phyloP scores from a whole-genome alignment of 2,329 filamentous ascomycete species.

The Teratosphaeria zuluensis region DNA sequence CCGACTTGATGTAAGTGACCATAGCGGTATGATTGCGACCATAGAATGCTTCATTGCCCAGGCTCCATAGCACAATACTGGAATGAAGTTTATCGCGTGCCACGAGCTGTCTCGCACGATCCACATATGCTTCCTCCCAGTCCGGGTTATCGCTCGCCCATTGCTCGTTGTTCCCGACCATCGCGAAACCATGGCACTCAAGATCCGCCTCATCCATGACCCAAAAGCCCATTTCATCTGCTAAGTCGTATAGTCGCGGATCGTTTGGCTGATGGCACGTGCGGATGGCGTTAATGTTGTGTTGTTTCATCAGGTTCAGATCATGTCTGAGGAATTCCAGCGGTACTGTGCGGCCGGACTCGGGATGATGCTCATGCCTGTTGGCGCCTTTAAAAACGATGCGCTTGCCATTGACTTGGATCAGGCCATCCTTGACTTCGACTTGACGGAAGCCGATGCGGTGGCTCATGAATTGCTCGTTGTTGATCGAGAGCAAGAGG shows the following conservation, averaged over 20 bases:
- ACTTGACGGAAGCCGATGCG: conserved; percentile 55
- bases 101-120: conserved; percentile 55
- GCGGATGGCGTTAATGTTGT: conserved; percentile 63
- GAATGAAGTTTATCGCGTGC: conserved; percentile 62
- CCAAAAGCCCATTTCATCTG: conserved; percentile 58
- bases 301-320: conserved; percentile 56
- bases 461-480: conserved; percentile 38
- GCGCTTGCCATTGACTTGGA: conserved; percentile 53
- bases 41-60: conserved; percentile 66
- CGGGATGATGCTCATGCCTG: conserved; percentile 60
- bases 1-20: conserved; percentile 50
- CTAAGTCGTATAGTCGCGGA: conserved; percentile 48
- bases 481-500: conserved; percentile 27
- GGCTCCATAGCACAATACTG: conserved; percentile 62
- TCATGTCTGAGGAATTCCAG: conserved; percentile 53
- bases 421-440: conserved; percentile 50
- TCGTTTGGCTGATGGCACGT: conserved; percentile 61
- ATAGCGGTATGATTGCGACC: conserved; percentile 59
- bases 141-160: conserved; percentile 52
- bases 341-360: conserved; percentile 53
- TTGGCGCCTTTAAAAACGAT: conserved; percentile 57
- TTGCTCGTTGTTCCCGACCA: conserved; percentile 33
- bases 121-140: conserved; percentile 56
- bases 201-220: conserved; percentile 49
- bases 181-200: conserved; percentile 37